Evolutionary conservation across 1,284 basidiomycete genomes (phyloP).

Genomic region (Leccinum fallax): DNA sequence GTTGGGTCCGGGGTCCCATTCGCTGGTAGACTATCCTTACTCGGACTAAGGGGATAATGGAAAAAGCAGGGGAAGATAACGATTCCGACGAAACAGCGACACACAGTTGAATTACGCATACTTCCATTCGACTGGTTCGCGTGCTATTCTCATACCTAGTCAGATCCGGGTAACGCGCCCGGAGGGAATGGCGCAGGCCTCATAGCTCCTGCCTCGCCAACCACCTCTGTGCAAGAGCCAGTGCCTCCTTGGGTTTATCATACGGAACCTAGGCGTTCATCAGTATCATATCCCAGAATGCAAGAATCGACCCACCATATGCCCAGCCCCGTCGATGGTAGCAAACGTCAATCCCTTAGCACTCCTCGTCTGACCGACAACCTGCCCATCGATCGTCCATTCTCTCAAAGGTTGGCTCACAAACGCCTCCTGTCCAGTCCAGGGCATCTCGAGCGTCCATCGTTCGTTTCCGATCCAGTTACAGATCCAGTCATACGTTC

Average conservation of each 20-base stretch:
- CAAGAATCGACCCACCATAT: slow-evolving; percentile 51
- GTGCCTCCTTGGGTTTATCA: slow-evolving; percentile 56
- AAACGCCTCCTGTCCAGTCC: slow-evolving; percentile 62
- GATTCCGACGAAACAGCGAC: background rate
- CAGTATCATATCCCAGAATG: background rate
- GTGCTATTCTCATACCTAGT: background rate
- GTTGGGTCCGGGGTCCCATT: background rate
- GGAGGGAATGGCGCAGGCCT: background rate
- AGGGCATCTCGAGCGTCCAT: slow-evolving; percentile 64
- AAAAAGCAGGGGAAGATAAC: background rate
- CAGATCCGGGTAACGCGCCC: background rate
- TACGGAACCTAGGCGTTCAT: slow-evolving; percentile 53
- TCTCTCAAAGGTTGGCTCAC: slow-evolving; percentile 47
- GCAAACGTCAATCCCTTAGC: slow-evolving; percentile 64
- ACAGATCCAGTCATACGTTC: slow-evolving; percentile 74
- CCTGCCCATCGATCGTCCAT: slow-evolving; percentile 55
- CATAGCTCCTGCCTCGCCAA: slow-evolving; percentile 41
- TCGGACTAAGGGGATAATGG: background rate
- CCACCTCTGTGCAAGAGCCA: slow-evolving; percentile 58
- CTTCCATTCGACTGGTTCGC: background rate
- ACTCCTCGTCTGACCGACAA: slow-evolving; percentile 59
- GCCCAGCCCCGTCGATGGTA: slow-evolving; percentile 60
- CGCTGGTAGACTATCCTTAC: background rate
- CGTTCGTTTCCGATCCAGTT: slow-evolving; percentile 75
- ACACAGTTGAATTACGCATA: background rate